Conservation (phyloP, 306 rosid species). For the Datisca glomerata region DNA sequence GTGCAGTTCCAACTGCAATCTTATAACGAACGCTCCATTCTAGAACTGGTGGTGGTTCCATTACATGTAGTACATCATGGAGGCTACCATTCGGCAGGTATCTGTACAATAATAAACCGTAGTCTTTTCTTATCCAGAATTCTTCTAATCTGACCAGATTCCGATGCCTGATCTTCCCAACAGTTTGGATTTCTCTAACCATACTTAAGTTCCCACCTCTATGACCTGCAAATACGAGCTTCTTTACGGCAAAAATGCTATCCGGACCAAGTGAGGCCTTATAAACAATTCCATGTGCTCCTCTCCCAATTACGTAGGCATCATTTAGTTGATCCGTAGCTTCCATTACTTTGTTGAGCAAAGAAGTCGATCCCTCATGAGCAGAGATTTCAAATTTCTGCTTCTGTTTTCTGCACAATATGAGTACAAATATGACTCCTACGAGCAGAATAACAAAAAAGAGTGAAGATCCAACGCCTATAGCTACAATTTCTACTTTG, state of each 20-base stretch:
- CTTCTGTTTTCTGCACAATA: conserved; percentile 16
- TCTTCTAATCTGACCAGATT: conserved; percentile 60
- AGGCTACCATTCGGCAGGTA: conserved; percentile 87
- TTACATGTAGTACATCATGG: conserved; percentile 57
- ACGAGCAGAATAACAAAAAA: conserved; percentile 21
- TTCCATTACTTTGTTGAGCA: conserved; percentile 42
- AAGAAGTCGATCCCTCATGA: conserved; percentile 27
- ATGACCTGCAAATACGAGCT: conserved; percentile 37
- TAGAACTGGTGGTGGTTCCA: conserved; percentile 26
- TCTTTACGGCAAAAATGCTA: conserved; percentile 54
- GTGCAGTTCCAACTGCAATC: conserved; percentile 65
- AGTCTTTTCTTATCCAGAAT: conserved; percentile 46
- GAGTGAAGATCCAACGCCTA: conserved; percentile 43
- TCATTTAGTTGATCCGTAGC: conserved; percentile 56
- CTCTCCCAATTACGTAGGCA: conserved; percentile 56
- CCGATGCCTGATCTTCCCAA: conserved; percentile 57
- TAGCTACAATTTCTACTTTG: conserved; percentile 29
- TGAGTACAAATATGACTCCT: conserved; percentile 25
- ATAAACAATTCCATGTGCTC: conserved; percentile 82
- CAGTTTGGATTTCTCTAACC: conserved; percentile 56
- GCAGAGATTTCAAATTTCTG: conserved; percentile 19
- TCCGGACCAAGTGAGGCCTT: conserved; percentile 38
- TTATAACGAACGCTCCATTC: conserved; percentile 55
- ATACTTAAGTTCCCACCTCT: conserved; percentile 34
- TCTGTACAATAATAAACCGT: conserved; percentile 54